These are phyloP conservation scores for Elongisporangium anandrum DNA, from an alignment of 352 stramenopile genomes.

Conservation along the genomic window DNA sequence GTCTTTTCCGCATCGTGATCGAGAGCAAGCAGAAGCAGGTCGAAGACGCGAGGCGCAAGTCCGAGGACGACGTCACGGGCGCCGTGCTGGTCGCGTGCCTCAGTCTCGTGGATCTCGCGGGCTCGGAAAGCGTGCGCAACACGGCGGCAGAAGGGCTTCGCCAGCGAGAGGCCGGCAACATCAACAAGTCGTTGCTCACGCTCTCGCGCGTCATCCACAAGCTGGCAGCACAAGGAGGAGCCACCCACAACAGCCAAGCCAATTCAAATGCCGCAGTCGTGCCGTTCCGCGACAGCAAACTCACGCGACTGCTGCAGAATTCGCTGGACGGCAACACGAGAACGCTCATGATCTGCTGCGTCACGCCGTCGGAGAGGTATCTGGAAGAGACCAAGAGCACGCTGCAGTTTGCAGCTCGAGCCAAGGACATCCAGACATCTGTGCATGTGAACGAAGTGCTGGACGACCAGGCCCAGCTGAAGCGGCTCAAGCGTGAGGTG, in stretches of 20 bases:
- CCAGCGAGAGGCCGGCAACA: conserved; percentile 95
- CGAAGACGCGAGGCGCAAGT: conserved; percentile 28
- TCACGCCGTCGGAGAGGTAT: conserved; percentile 69
- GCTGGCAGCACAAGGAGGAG: conserved; percentile 32
- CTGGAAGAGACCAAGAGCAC: conserved; percentile 87
- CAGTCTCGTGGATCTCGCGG: conserved; percentile 97
- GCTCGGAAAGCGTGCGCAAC: conserved; percentile 95
- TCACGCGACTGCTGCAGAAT: conserved; percentile 90
- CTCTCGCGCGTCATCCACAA: conserved; percentile 93
- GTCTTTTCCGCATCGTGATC: conserved; percentile 79
- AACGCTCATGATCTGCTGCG: conserved; percentile 88
- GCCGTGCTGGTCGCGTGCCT: conserved; percentile 92
- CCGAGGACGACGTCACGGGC: conserved; percentile 67
- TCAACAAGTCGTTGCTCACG: conserved; percentile 96
- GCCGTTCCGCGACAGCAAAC: conserved; percentile 88
- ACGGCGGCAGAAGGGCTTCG: conserved; percentile 93
- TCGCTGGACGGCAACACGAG: conserved; percentile 90
- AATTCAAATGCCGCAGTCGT: background rate
- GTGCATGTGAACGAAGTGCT: conserved; percentile 87
- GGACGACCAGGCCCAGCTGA: conserved; percentile 88
- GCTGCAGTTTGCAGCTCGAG: conserved; percentile 90
- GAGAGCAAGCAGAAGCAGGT: conserved; percentile 69
- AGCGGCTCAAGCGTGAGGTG: conserved; percentile 66
- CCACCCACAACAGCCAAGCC: conserved; percentile 17
- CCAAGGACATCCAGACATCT: conserved; percentile 87